Percentiles rank a stretch among this genome's conserved stretches.
phyloP scores from a whole-genome alignment of 2,329 filamentous ascomycete genomes.

The Rutstroemia sp. region DNA sequence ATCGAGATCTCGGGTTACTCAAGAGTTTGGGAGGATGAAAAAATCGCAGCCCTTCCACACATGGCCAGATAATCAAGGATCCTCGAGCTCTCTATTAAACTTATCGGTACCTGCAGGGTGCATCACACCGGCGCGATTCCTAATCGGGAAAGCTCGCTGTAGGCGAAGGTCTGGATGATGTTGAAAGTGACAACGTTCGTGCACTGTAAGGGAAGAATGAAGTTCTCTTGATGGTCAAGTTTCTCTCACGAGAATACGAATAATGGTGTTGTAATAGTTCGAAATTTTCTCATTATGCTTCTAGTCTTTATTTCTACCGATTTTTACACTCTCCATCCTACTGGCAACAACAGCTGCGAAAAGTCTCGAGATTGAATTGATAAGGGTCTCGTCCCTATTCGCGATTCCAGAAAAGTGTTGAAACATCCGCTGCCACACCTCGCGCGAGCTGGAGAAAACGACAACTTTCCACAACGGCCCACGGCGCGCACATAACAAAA shows the following conservation, averaged over 20 bases:
- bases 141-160: slow-evolving; percentile 1
- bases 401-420: slow-evolving; percentile 6
- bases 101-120: slow-evolving; percentile 9
- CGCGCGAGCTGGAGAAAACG: background rate
- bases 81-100: slow-evolving; percentile 4
- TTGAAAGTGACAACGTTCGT: slow-evolving; percentile 7
- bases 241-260: background rate
- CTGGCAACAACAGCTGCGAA: background rate
- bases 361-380: slow-evolving; percentile 3
- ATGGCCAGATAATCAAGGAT: background rate
- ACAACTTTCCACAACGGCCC: slow-evolving; percentile 1
- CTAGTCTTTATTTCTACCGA: background rate
- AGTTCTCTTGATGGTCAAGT: background rate
- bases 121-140: background rate
- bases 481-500: slow-evolving; percentile 7
- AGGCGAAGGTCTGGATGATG: slow-evolving; percentile 2
- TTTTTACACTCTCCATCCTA: slow-evolving; percentile 1
- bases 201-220: background rate
- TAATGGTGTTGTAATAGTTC: slow-evolving; percentile 4
- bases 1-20: background rate
- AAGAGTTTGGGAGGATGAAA: background rate
- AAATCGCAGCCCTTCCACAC: background rate
- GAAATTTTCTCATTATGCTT: slow-evolving; percentile 6
- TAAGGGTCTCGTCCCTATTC: slow-evolving; percentile 9
- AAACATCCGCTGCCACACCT: slow-evolving; percentile 7